Percentiles rank a stretch among this genome's conserved stretches.
These are phyloP conservation scores for Carex arenaria DNA, from an alignment of 202 grass and related monocot species.

Conservation along the genomic window DNA sequence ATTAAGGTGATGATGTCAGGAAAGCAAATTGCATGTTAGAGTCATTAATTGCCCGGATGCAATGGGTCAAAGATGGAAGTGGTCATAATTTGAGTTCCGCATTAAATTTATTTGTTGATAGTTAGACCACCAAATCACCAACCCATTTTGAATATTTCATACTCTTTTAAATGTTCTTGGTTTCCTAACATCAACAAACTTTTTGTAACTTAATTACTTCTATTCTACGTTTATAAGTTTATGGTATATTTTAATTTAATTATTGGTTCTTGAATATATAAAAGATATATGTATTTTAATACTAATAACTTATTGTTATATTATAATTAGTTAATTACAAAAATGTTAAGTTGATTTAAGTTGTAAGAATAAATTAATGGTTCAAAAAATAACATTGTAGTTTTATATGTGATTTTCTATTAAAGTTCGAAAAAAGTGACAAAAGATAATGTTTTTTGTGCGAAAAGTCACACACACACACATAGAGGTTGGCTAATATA, in stretches of 20 bases:
- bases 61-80: slow-evolving; percentile 6
- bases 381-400: background rate
- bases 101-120: background rate
- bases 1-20: background rate
- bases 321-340: background rate
- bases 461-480: no score
- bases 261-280: background rate
- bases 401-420: background rate
- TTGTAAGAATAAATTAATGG: background rate
- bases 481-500: no score
- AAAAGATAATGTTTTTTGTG: background rate
- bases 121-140: background rate
- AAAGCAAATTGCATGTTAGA: background rate
- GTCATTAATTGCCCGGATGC: slow-evolving; percentile 11
- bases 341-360: background rate
- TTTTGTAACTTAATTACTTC: background rate
- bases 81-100: background rate
- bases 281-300: background rate
- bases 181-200: background rate
- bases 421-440: background rate
- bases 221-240: no score
- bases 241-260: background rate
- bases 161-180: background rate
- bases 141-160: background rate
- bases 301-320: background rate